Evolutionary conservation across 2,329 filamentous ascomycete genomes (phyloP).

Genomic region (Sporothrix sp.): DNA sequence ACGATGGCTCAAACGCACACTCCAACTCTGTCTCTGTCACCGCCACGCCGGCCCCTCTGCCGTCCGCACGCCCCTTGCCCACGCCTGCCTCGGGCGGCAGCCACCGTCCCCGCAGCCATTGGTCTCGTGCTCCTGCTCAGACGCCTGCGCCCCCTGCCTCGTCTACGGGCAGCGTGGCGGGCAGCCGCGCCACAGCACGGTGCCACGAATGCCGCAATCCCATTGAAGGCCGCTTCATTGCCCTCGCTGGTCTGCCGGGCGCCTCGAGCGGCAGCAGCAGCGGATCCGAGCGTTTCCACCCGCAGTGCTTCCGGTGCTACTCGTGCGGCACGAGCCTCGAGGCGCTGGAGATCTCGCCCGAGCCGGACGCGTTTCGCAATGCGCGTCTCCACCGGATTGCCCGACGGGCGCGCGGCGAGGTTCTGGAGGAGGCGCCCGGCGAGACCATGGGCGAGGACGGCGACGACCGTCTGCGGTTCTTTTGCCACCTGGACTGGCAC

Average conservation of each 20-base stretch:
- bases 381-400: conserved; percentile 66
- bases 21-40: background rate
- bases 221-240: conserved; percentile 85
- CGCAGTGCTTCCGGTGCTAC: conserved; percentile 84
- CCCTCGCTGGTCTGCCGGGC: conserved; percentile 53
- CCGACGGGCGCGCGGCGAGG: conserved; percentile 47
- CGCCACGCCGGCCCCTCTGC: background rate
- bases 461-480: conserved; percentile 71
- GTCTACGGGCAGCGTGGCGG: conserved; percentile 18
- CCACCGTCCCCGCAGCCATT: conserved; percentile 38
- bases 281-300: conserved; percentile 65
- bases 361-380: conserved; percentile 62
- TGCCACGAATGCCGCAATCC: conserved; percentile 77
- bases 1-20: conserved; percentile 18
- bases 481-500: conserved; percentile 97
- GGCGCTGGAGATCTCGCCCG: conserved; percentile 91
- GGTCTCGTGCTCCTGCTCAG: conserved; percentile 43
- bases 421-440: conserved; percentile 52
- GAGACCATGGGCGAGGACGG: conserved; percentile 61
- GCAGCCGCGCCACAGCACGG: conserved; percentile 51
- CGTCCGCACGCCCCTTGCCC: conserved; percentile 36
- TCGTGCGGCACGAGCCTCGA: conserved; percentile 81
- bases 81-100: conserved; percentile 26
- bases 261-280: conserved; percentile 1
- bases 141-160: background rate